Conservation (phyloP, 2,329 filamentous ascomycete genomes). For the Venturia pyrina region DNA sequence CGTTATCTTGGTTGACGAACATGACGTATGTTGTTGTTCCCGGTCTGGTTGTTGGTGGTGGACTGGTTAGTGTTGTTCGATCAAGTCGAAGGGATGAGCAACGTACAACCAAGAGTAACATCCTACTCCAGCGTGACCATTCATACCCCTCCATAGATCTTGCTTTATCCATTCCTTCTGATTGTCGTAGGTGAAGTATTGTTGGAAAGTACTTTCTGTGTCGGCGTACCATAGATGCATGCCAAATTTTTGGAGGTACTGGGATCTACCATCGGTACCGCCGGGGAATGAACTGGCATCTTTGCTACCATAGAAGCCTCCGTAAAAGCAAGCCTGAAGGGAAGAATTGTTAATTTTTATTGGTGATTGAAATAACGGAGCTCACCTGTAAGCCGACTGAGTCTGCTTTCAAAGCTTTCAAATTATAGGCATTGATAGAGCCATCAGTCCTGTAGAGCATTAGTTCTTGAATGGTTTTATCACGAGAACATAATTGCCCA, state of each 20-base stretch:
- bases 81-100: not conserved
- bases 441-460: not conserved
- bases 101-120: not conserved
- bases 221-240: constrained; percentile 7
- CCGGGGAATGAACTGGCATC: too few species aligned
- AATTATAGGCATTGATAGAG: not conserved
- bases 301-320: too few species aligned
- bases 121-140: constrained; percentile 6
- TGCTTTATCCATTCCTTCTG: constrained; percentile 28
- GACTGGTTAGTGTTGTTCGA: not conserved
- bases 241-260: too few species aligned
- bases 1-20: not conserved
- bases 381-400: not conserved
- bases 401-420: not conserved
- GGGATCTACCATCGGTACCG: too few species aligned
- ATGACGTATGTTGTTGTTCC: not conserved
- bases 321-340: too few species aligned
- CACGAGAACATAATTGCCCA: not conserved
- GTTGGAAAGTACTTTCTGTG: too few species aligned
- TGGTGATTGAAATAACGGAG: not conserved
- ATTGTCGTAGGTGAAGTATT: constrained; percentile 29
- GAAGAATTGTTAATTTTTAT: too few species aligned
- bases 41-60: not conserved
- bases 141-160: constrained; percentile 23
- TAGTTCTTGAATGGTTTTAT: not conserved